These are phyloP conservation scores for Nannizziopsis arthrosporioides DNA, from an alignment of 2,329 filamentous ascomycete genomes.

Conservation along the genomic window DNA sequence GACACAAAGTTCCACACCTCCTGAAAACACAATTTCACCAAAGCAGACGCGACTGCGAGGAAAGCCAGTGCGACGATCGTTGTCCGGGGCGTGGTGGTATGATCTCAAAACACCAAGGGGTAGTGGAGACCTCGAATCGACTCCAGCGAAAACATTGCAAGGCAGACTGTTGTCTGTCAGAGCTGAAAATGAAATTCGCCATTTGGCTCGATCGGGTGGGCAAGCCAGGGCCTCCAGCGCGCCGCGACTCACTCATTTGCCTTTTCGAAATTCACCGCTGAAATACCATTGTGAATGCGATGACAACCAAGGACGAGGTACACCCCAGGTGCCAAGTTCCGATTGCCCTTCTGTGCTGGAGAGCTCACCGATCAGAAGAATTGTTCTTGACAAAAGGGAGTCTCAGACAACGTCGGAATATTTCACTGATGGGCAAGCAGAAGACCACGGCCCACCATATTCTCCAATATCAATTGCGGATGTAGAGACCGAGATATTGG, in stretches of 20 bases:
- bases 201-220: background rate
- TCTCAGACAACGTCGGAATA: background rate
- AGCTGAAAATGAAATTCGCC: conserved; percentile 12
- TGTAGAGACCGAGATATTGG: background rate
- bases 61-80: conserved; percentile 12
- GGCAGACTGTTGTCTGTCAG: conserved; percentile 14
- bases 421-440: background rate
- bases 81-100: conserved; percentile 16
- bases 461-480: conserved; percentile 4
- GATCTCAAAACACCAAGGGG: background rate
- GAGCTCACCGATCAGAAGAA: background rate
- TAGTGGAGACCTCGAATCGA: background rate
- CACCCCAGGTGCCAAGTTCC: conserved; percentile 1
- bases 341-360: background rate
- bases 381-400: background rate
- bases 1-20: too few relatives aligned
- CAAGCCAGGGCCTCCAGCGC: background rate
- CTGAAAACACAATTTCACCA: background rate
- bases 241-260: background rate
- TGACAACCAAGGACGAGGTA: background rate
- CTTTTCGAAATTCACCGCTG: conserved; percentile 1
- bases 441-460: conserved; percentile 7
- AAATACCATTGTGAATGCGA: background rate
- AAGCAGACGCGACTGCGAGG: background rate
- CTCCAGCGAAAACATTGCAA: conserved; percentile 13